Conservation (phyloP, 108 stramenopile genomes). For the Schizochytrium sp. region DNA sequence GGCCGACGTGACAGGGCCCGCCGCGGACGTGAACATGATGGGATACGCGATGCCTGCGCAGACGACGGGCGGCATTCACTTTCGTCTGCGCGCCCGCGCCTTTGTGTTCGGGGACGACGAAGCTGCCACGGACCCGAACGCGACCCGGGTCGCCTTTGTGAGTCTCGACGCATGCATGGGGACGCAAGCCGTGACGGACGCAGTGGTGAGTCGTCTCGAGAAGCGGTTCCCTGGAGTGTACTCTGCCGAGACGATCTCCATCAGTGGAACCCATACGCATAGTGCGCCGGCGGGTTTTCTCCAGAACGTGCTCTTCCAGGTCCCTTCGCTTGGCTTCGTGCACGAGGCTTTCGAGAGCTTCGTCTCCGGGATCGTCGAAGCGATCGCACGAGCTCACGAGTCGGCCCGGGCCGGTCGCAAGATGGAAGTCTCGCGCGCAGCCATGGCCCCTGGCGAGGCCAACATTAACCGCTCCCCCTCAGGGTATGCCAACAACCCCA, state of each 20-base stretch:
- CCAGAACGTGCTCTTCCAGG: constrained; percentile 53
- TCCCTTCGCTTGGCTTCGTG: constrained; percentile 43
- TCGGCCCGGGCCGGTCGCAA: constrained; percentile 4
- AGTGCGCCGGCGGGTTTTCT: constrained; percentile 54
- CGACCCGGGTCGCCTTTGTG: constrained; percentile 44
- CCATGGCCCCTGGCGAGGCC: constrained; percentile 23
- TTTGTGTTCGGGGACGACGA: constrained; percentile 37
- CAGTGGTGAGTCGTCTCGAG: constrained; percentile 23
- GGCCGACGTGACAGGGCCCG: constrained; percentile 19
- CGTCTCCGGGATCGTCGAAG: constrained; percentile 42
- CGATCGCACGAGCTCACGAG: constrained; percentile 40
- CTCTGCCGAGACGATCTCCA: constrained; percentile 22
- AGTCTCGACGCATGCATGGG: constrained; percentile 50
- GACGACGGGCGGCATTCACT: constrained; percentile 46
- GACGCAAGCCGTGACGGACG: constrained; percentile 32
- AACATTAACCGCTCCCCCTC: constrained; percentile 56
- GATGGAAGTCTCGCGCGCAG: neutral
- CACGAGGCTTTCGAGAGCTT: constrained; percentile 40
- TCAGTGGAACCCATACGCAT: constrained; percentile 56
- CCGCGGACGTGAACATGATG: constrained; percentile 22
- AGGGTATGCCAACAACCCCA: constrained; percentile 49
- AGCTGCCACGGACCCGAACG: constrained; percentile 15
- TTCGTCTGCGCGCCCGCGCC: constrained; percentile 43
- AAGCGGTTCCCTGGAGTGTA: neutral
- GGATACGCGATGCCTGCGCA: constrained; percentile 34